Conservation (phyloP, 2,329 filamentous ascomycete genomes). For the Exophiala oligosperma region DNA sequence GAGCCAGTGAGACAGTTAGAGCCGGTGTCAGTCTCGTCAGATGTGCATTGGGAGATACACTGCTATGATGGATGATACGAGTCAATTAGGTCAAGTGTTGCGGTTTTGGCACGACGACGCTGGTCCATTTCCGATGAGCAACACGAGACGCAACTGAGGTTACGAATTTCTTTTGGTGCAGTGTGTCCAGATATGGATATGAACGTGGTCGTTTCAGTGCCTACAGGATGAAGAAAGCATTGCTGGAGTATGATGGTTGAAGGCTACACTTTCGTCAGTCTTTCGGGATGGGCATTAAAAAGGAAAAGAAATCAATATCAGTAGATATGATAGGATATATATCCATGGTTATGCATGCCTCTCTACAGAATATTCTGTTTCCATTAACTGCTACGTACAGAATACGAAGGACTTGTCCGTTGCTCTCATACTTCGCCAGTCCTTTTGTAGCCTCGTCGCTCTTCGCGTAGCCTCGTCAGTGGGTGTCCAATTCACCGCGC, state of each 20-base stretch:
- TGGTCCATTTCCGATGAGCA: neutral
- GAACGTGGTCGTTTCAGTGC: neutral
- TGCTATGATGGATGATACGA: conserved; percentile 58
- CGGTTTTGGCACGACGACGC: neutral
- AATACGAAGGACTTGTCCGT: too few relatives aligned
- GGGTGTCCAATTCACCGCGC: conserved; percentile 1
- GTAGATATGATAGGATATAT: neutral
- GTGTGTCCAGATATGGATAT: neutral
- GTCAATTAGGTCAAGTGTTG: neutral
- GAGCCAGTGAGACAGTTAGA: conserved; percentile 81
- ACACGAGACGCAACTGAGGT: neutral
- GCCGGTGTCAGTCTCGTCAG: conserved; percentile 89
- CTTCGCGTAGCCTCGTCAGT: too few relatives aligned
- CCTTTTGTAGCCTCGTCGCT: too few relatives aligned
- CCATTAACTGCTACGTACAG: too few relatives aligned
- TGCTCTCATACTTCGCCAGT: too few relatives aligned
- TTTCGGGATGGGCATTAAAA: too few relatives aligned
- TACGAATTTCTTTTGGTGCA: too few relatives aligned
- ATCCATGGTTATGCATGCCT: too few relatives aligned
- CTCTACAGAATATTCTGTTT: neutral
- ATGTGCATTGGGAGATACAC: conserved; percentile 86
- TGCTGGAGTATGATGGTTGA: too few relatives aligned
- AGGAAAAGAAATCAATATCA: too few relatives aligned
- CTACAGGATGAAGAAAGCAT: too few relatives aligned
- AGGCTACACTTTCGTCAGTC: too few relatives aligned